Conservation (phyloP, 225 moss, liverwort and hornwort species). For the Marchantia polymorpha region DNA sequence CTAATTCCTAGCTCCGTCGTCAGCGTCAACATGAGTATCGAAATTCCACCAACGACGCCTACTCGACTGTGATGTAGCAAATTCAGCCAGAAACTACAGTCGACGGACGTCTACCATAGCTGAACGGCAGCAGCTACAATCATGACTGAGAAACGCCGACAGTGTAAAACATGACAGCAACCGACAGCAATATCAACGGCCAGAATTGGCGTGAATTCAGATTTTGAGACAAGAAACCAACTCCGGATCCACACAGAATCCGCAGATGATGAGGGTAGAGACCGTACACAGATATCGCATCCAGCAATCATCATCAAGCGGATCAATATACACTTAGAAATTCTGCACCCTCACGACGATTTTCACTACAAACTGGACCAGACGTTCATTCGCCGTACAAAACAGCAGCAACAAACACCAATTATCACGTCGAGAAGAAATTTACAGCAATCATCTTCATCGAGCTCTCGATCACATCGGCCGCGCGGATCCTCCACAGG, state of each 20-base stretch:
- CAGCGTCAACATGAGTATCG: background rate
- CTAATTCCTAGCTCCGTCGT: background rate
- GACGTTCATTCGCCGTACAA: background rate
- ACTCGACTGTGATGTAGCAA: background rate
- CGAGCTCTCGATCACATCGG: background rate
- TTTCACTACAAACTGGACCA: background rate
- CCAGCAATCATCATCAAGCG: background rate
- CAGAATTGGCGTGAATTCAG: background rate
- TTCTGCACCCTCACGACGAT: background rate
- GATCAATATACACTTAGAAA: background rate
- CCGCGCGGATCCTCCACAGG: background rate
- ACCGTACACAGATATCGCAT: background rate
- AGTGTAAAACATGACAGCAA: slow-evolving; percentile 5
- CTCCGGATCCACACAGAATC: slow-evolving; percentile 3
- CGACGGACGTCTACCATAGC: background rate
- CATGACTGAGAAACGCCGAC: slow-evolving; percentile 1
- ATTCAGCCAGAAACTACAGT: background rate
- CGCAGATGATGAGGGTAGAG: background rate
- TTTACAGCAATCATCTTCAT: background rate
- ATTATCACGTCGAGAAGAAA: background rate
- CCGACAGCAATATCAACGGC: slow-evolving; percentile 1
- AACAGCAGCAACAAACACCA: slow-evolving; percentile 10
- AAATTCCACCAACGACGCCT: background rate
- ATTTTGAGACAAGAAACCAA: slow-evolving; percentile 5
- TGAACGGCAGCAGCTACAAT: slow-evolving; percentile 1